Evolutionary conservation across 768 basidiomycete species (phyloP), one percentile per base, ranked within the genome.

Genomic region (Auriscalpium microsporum): DNA sequence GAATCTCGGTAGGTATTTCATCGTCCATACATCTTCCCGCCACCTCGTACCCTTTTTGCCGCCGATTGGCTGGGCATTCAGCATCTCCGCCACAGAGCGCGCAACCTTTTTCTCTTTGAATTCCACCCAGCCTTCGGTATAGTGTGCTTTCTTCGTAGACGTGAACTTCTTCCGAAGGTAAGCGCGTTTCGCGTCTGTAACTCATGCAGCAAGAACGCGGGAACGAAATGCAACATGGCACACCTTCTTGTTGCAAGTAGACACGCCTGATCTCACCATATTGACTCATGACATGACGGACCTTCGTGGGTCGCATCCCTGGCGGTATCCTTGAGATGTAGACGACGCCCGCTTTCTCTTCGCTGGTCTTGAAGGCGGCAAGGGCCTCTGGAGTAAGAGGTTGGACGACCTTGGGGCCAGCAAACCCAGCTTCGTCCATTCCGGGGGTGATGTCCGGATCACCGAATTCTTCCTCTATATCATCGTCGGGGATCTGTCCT

Each of bases 1-100:
- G 78, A 98, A 99, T 65, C 84, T 88, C 9, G 94, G 94, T 56
- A 99, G 74, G 68, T 99, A 99, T 67, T 95, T 95, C 93, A 98
- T 95, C 55, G 96, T 97, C 96, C 96, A 99, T 8, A 99, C 84
- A 61, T 99, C 96, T 66, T 98, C 95, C 67, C 91, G 77, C 90
- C 92, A 97, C 56, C 91, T 77, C 2, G 83, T 79, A 6, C 87
- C 86, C 68, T 92, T 93, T 75, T 92, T 94, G 2, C 92, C 93
- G 33, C 95, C 96, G 57, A 99, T 94, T 1, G 92, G 81, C 64
- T 94, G 86, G 1, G 94, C 96, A 66, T 99, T 99, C 60, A 99
- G 75, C 91, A 98, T 92, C 54, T 83, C 90, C 8, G 95, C 95
- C 9, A 94, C 86, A 40, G 83, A 84, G 17, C 94, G 81, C 0